Conservation (phyloP, 495 filamentous ascomycete species). For the Parachaetomium inaequale region DNA sequence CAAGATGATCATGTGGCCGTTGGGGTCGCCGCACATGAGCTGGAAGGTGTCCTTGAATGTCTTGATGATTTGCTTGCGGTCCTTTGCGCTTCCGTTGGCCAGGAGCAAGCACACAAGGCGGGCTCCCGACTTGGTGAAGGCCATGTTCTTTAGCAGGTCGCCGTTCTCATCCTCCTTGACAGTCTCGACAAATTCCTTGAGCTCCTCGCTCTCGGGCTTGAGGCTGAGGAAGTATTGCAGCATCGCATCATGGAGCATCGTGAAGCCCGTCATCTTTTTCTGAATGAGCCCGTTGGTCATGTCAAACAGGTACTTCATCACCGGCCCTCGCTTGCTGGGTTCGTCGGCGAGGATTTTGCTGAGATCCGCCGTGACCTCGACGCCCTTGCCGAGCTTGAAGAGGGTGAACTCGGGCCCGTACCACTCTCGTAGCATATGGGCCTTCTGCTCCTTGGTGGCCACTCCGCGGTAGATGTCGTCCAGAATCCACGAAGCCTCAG, state of each 20-base stretch:
- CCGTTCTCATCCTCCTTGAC: conserved; percentile 86
- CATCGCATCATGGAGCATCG: conserved; percentile 96
- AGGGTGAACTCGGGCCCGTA: conserved; percentile 92
- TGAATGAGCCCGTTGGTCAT: conserved; percentile 86
- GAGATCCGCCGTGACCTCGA: conserved; percentile 54
- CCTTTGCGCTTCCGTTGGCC: conserved; percentile 83
- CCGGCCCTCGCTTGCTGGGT: conserved; percentile 79
- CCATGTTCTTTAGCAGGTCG: conserved; percentile 87
- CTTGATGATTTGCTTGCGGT: conserved; percentile 82
- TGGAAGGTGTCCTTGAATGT: conserved; percentile 82
- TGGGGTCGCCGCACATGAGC: conserved; percentile 69
- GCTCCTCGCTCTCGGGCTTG: conserved; percentile 69
- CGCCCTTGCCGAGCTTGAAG: conserved; percentile 58
- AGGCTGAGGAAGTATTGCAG: conserved; percentile 88
- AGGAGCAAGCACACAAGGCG: conserved; percentile 75
- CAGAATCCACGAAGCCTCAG: conserved; percentile 93
- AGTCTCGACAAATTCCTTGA: conserved; percentile 82
- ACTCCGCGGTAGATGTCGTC: conserved; percentile 91
- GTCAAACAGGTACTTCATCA: conserved; percentile 78
- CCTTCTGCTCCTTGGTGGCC: conserved; percentile 76
- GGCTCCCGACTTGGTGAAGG: conserved; percentile 87
- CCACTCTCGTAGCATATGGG: conserved; percentile 85
- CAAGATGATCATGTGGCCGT: conserved; percentile 78
- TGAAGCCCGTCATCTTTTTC: conserved; percentile 94
- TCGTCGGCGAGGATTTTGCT: conserved; percentile 65